Evolutionary conservation across 208 protist genomes (phyloP), one percentile per base, ranked within the genome.

Genomic region (Trypanosoma scelopori): DNA sequence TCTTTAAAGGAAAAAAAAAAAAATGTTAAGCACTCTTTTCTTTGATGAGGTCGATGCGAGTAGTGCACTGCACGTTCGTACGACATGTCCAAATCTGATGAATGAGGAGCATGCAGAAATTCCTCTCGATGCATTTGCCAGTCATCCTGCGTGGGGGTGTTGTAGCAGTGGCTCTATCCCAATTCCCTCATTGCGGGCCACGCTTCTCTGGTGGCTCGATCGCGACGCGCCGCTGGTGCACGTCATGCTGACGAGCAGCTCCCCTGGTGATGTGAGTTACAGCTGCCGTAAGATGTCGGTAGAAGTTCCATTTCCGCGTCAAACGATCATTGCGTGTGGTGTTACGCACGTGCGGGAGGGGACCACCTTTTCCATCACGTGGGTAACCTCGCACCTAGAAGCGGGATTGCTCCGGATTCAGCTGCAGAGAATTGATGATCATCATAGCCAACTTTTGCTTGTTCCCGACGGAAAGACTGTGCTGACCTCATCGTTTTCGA

Each of bases 21-120:
- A n/a, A 30, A 94, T 94, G 88, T 58, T 89, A 16, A 78, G 77
- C 35, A 94, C 80, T 3, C 69, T 94, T 13, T 91, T 94, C 56
- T 94, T 91, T 61, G 88, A 94, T 45, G 82, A 86, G 49, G 61
- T 78, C 20, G 64, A 78, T 43, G 67, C 82, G 25, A 78, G 66
- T 55, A 89, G 80, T 37, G 71, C 76, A n/a, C 63, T 92, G 35
- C 74, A 72, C 20, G 79, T 81, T 27, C 77, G 69, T 6, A 49
- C 45, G 51, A 65, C 61, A 41, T 25, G 47, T 27, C 49, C 60
- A 41, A 42, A 43, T 12, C 42, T 60, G 0, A 46, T 42, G 27
- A 53, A 55, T 42, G 35, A 50, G 15, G 42, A 41, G 35, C 50
- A 25, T 20, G 16, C 45, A 18, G 39, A 50, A 12, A 20, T 30